Conservation (phyloP, 1,139 yeast species). For the Kodamaea sp. region DNA sequence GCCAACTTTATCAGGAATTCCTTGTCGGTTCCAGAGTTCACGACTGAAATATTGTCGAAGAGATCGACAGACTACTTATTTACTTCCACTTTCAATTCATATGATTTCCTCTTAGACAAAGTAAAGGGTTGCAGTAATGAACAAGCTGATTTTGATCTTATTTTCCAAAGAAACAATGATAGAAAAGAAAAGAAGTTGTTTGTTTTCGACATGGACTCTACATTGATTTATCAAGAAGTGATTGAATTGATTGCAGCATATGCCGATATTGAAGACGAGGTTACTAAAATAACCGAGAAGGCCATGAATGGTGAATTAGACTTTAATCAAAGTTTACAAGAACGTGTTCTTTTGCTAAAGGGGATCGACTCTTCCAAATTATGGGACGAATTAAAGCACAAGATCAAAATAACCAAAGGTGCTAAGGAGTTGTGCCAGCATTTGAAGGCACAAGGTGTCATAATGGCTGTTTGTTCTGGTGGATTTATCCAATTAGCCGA, state of each 20-base stretch:
- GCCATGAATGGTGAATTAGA: constrained; percentile 98
- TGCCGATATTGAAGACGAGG: constrained; percentile 74
- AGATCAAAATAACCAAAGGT: constrained; percentile 77
- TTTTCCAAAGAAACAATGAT: constrained; percentile 26
- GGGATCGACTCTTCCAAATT: constrained; percentile 73
- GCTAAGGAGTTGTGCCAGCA: constrained; percentile 66
- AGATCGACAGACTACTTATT: constrained; percentile 13
- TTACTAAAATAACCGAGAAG: constrained; percentile 77
- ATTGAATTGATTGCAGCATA: constrained; percentile 91
- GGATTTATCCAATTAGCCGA: constrained; percentile 90
- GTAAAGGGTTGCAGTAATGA: constrained; percentile 6
- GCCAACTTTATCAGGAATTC: neutral
- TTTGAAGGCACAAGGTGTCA: constrained; percentile 58
- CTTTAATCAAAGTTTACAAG: constrained; percentile 74
- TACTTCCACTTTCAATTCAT: constrained; percentile 1
- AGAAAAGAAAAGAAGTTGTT: constrained; percentile 60
- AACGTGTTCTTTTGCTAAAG: constrained; percentile 70
- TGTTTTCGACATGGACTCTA: constrained; percentile 97
- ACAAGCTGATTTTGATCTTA: constrained; percentile 25
- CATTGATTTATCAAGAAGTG: constrained; percentile 92
- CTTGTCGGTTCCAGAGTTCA: constrained; percentile 6
- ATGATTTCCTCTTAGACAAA: constrained; percentile 7
- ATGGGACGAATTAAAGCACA: constrained; percentile 74
- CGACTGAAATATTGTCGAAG: constrained; percentile 12
- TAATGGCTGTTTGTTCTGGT: constrained; percentile 87